Conservation (phyloP, 1,284 basidiomycete genomes). For the Uromyces viciae-fabae region DNA sequence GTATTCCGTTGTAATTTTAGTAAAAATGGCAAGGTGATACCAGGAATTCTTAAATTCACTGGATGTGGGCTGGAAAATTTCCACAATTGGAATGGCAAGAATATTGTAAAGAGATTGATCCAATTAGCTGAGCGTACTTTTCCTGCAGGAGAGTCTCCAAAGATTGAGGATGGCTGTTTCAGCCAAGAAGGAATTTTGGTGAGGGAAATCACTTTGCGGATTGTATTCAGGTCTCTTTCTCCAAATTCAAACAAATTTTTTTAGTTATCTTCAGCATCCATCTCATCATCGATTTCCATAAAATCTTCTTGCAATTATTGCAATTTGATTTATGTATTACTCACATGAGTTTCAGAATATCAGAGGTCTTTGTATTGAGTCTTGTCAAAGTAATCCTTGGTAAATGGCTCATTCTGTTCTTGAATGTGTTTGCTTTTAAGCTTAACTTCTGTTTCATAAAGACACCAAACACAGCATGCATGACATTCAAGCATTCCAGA, state of each 20-base stretch:
- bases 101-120: constrained; percentile 6
- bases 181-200: neutral
- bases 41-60: constrained; percentile 8
- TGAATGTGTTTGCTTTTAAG: neutral
- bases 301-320: neutral
- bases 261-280: neutral
- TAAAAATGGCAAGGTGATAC: constrained; percentile 17
- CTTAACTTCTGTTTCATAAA: neutral
- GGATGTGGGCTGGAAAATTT: neutral
- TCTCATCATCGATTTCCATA: constrained; percentile 18
- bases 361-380: neutral
- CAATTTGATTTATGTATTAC: neutral
- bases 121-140: constrained; percentile 20
- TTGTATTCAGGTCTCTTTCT: neutral
- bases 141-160: constrained; percentile 12
- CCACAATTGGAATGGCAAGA: constrained; percentile 8
- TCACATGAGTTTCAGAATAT: neutral
- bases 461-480: neutral
- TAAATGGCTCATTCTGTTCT: too few relatives aligned
- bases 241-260: neutral
- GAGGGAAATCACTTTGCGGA: neutral
- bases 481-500: constrained; percentile 31
- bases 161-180: neutral
- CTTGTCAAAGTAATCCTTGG: neutral
- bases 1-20: constrained; percentile 18